These are phyloP conservation scores for Salinomyces thailandicus DNA, from an alignment of 2,329 filamentous ascomycete genomes.

Conservation along the genomic window DNA sequence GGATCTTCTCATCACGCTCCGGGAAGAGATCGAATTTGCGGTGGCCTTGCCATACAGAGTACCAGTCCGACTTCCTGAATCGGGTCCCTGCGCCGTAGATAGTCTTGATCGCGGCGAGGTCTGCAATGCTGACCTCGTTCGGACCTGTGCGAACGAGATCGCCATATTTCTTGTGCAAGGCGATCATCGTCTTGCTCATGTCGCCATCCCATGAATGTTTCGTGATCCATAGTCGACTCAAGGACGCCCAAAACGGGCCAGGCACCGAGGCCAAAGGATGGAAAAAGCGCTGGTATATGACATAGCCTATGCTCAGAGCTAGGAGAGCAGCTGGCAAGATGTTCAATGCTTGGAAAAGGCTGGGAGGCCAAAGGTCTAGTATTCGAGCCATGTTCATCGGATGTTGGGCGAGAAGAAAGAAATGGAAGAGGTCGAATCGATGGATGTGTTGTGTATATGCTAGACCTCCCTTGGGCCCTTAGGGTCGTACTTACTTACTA, in stretches of 20 bases:
- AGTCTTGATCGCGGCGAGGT: constrained; percentile 20
- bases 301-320: constrained; percentile 8
- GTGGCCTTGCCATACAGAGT: constrained; percentile 31
- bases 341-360: too few relatives aligned
- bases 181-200: constrained; percentile 21
- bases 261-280: constrained; percentile 19
- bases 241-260: constrained; percentile 17
- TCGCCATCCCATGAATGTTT: constrained; percentile 24
- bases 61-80: constrained; percentile 34
- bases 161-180: constrained; percentile 22
- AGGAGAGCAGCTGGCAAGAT: constrained; percentile 1
- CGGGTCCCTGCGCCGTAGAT: constrained; percentile 30
- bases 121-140: constrained; percentile 23
- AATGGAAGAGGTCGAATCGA: too few relatives aligned
- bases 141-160: constrained; percentile 23
- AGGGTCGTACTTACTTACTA: too few relatives aligned
- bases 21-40: constrained; percentile 32
- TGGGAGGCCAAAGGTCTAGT: too few relatives aligned
- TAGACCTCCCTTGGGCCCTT: too few relatives aligned
- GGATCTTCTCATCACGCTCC: constrained; percentile 28
- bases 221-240: constrained; percentile 22
- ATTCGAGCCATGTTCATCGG: too few relatives aligned
- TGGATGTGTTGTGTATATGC: too few relatives aligned
- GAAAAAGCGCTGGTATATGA: constrained; percentile 18
- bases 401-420: too few relatives aligned